These are phyloP conservation scores for Oligophagozyma castellii DNA, from an alignment of 1,139 yeast genomes.

Conservation along the genomic window DNA sequence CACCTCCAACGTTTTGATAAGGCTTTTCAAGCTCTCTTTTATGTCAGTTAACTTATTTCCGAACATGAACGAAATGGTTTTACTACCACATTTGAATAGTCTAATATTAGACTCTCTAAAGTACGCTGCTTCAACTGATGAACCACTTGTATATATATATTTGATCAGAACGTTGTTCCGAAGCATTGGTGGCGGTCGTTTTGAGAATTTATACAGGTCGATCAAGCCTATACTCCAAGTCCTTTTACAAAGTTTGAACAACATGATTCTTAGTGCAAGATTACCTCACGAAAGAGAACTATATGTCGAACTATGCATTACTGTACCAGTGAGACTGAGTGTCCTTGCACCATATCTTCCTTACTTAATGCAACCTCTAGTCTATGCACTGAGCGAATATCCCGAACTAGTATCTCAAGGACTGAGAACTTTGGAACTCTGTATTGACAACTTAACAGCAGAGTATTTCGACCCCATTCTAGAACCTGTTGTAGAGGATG, in stretches of 20 bases:
- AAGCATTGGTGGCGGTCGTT: conserved; percentile 92
- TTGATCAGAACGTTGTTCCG: conserved; percentile 80
- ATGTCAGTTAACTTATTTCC: conserved; percentile 95
- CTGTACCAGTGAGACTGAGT: conserved; percentile 88
- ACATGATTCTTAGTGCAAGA: conserved; percentile 69
- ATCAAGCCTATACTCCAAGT: conserved; percentile 85
- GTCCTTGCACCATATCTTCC: conserved; percentile 87
- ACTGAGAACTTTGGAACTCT: conserved; percentile 81
- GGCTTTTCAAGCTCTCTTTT: conserved; percentile 81
- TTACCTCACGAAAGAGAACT: conserved; percentile 86
- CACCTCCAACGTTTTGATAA: conserved; percentile 66
- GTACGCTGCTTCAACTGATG: conserved; percentile 76
- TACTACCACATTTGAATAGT: conserved; percentile 75
- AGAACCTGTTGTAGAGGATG: conserved; percentile 89
- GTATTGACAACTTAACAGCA: conserved; percentile 92
- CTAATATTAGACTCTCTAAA: conserved; percentile 71
- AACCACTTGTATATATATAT: conserved; percentile 82
- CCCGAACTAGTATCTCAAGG: conserved; percentile 93
- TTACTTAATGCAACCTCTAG: conserved; percentile 80
- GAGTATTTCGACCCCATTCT: conserved; percentile 94
- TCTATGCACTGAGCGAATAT: conserved; percentile 77
- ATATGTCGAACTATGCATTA: conserved; percentile 84
- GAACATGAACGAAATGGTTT: conserved; percentile 68
- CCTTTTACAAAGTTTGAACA: conserved; percentile 70
- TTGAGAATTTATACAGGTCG: conserved; percentile 82